Evolutionary conservation across 2,329 filamentous ascomycete genomes (phyloP), one percentile per base, ranked within the genome.

Genomic region (Apiospora sp.): DNA sequence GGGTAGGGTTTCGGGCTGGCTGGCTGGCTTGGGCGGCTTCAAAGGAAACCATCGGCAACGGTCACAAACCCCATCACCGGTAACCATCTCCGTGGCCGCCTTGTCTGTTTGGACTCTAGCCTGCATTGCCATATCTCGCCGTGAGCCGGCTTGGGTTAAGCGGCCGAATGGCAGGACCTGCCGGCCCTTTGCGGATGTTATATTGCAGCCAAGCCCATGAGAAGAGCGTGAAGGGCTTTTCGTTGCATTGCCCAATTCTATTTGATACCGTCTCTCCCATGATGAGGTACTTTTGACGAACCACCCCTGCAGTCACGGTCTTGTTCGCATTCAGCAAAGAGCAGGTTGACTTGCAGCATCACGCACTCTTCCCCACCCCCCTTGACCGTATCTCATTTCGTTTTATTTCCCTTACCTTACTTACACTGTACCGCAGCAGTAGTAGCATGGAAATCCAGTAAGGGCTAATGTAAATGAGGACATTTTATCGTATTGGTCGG

Each of bases 1-100:
- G 30, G 54, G 54, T 64, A 64, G 16, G 54, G 7, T 64, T 37
- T 64, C 30, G 51, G 51, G 24, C 14, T 22, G 24, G 51, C 14
- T 22, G 24, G 51, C 51, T 58, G 54, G 54, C 54, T 37, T 61
- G 30, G 30, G 30, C 54, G 54, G 54, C 54, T 37, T 61, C 54
- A n/a, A 19, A 61, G 54, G 30, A 64, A 64, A 41, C 19, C 58
- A 43, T 51, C 68, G 68, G 68, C 37, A 70, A 58, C 68, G 68
- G 68, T 54, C 68, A 58, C 34, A 43, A 69, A 64, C 51, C 69
- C 44, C 61, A 41, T 64, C 37, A 22, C 58, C 49, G 67, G 67
- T 69, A 69, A 19, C 48, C 34, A 69, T 22, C 46, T 71, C 70
- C 72, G 69, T 67, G 61, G 61, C 69, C 67, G 43, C 24, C 58